Percentiles rank a stretch among this genome's conserved stretches.
Evolutionary conservation across 2,329 filamentous ascomycete species (phyloP).

Genomic region (Diaporthe amygdali): DNA sequence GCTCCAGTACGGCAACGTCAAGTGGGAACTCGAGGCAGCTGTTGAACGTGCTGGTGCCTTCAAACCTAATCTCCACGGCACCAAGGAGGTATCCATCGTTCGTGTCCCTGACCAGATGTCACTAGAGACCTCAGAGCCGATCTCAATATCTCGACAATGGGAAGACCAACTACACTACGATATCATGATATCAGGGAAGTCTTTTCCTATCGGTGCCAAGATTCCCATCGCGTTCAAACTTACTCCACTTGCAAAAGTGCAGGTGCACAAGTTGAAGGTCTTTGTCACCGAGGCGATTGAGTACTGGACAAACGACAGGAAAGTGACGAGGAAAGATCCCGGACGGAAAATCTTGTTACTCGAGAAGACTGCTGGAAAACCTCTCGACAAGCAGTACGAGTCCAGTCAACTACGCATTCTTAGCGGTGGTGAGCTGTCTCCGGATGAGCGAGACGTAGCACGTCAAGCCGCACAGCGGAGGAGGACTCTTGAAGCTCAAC

Average conservation of each 20-base stretch:
- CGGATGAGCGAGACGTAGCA: constrained; percentile 52
- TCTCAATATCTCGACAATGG: constrained; percentile 92
- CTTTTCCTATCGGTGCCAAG: constrained; percentile 85
- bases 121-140: constrained; percentile 88
- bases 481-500: constrained; percentile 59
- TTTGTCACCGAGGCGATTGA: constrained; percentile 90
- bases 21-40: constrained; percentile 84
- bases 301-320: constrained; percentile 86
- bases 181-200: constrained; percentile 95
- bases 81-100: constrained; percentile 82
- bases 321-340: constrained; percentile 83
- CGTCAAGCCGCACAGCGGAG: constrained; percentile 51
- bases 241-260: constrained; percentile 89
- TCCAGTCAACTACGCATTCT: constrained; percentile 78
- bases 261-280: constrained; percentile 91
- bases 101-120: constrained; percentile 87
- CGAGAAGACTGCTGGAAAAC: constrained; percentile 84
- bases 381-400: constrained; percentile 73
- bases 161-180: constrained; percentile 96
- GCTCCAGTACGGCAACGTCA: constrained; percentile 84
- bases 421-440: constrained; percentile 77
- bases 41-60: constrained; percentile 89
- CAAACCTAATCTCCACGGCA: constrained; percentile 83
- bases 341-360: constrained; percentile 85
- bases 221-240: constrained; percentile 95